These are phyloP conservation scores for Penicillium dipodomyicola DNA, from an alignment of 495 filamentous ascomycete genomes.

Conservation along the genomic window DNA sequence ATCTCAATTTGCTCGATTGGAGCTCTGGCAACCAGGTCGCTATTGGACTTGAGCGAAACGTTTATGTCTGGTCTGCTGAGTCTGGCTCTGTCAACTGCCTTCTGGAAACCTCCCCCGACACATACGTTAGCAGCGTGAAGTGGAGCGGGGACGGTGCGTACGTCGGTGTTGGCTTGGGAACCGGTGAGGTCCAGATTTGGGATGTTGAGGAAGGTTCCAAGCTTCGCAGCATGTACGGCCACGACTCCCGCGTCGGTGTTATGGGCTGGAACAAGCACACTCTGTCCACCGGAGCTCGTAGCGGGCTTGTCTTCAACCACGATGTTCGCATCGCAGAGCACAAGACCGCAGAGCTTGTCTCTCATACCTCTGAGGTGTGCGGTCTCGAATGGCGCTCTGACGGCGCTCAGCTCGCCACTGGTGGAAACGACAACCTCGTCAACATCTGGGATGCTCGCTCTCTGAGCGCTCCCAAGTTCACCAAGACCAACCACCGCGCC, in stretches of 20 bases:
- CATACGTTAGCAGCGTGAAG: slow-evolving; percentile 96
- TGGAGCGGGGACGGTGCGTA: slow-evolving; percentile 98
- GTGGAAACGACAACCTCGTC: slow-evolving; percentile 97
- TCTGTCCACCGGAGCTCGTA: slow-evolving; percentile 89
- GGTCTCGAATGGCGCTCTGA: slow-evolving; percentile 97
- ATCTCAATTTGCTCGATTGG: slow-evolving; percentile 98
- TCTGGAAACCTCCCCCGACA: slow-evolving; percentile 79
- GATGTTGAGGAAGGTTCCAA: slow-evolving; percentile 94
- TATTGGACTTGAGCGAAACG: slow-evolving; percentile 92
- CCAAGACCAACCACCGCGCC: slow-evolving; percentile 98
- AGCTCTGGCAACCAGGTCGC: slow-evolving; percentile 96
- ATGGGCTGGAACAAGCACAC: slow-evolving; percentile 99
- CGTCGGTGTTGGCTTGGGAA: slow-evolving; percentile 90
- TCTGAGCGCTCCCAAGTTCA: slow-evolving; percentile 89
- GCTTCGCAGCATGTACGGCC: slow-evolving; percentile 96
- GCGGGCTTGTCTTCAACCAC: slow-evolving; percentile 97
- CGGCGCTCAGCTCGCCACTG: slow-evolving; percentile 92
- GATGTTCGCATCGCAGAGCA: slow-evolving; percentile 97
- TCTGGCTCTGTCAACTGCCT: slow-evolving; percentile 82
- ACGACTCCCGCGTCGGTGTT: slow-evolving; percentile 93
- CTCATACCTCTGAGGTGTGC: slow-evolving; percentile 95
- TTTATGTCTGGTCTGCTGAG: slow-evolving; percentile 99
- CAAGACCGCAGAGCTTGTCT: slow-evolving; percentile 95
- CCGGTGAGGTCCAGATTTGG: slow-evolving; percentile 98
- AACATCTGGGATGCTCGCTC: slow-evolving; percentile 98